Evolutionary conservation across 2,329 filamentous ascomycete genomes (phyloP), one percentile per base, ranked within the genome.

Genomic region (Colletotrichum viniferum): DNA sequence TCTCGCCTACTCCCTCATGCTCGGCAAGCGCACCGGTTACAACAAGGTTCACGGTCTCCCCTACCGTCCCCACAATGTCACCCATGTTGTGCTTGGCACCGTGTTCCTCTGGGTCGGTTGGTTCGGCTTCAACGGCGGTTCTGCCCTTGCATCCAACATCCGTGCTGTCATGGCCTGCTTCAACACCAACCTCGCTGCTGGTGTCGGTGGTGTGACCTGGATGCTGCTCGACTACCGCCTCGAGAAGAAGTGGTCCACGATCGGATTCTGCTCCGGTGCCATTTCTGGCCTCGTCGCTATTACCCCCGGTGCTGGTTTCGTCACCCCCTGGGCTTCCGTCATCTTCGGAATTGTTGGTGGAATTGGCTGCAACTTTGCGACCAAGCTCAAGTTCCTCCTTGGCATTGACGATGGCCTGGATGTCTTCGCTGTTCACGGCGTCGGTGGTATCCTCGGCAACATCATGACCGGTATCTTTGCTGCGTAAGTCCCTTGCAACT

Each of bases 41-140:
- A 88, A 85, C 79, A 90, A 88, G 79, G 88, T 90, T 66, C 88
- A 92, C 76, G 90, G 91, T 60, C 89, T 92, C 5, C 91, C 92
- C 5, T 93, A 93, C 86, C 89, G 91, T 36, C 93, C 93, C 10
- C 94, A 95, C 84, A 95, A 94, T 81, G 92, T 94, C 60, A 94
- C 93, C 73, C 88, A 94, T 79, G 92, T 95, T 78, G 92, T 95
- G 63, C 88, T 95, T 62, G 94, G 94, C 26, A 95, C 94, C 5
- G 90, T 93, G 30, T 90, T 94, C 84, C 89, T 98, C 65, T 98
- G 96, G 96, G 94, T 98, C 61, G 96, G 96, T 74, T 98, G 96
- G 96, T 97, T 98, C 83, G 96, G 96, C 64, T 98, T 98, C 91
- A 98, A 98, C 85, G 96, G 95, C 69, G 96, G 96, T 77, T 91